Conservation (phyloP, 192 early-diverging fungal species). For the Gonapodya sp. region DNA sequence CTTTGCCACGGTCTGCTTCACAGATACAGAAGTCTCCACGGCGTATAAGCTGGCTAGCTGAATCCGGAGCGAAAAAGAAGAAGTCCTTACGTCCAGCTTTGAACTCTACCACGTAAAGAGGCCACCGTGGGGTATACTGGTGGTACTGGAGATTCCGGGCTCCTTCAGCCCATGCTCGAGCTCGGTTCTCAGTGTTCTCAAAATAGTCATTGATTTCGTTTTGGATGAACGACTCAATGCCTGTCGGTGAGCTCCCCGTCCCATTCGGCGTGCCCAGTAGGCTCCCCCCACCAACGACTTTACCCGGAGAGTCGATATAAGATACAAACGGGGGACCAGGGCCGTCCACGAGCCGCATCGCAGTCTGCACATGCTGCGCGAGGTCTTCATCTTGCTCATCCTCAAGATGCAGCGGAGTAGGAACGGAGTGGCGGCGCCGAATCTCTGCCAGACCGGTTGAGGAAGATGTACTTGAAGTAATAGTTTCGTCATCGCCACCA, state of each 20-base stretch:
- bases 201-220: slow-evolving; percentile 56
- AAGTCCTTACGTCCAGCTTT: slow-evolving; percentile 78
- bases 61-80: slow-evolving; percentile 57
- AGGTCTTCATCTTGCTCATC: not conserved
- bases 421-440: slow-evolving; percentile 5
- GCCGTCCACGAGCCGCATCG: not conserved
- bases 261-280: not conserved
- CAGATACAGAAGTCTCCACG: slow-evolving; percentile 73
- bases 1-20: slow-evolving; percentile 83
- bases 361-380: not conserved
- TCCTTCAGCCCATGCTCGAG: slow-evolving; percentile 44
- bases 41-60: slow-evolving; percentile 29
- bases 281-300: not conserved
- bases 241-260: not conserved
- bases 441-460: not conserved
- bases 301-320: not conserved
- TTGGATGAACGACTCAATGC: slow-evolving; percentile 20
- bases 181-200: slow-evolving; percentile 51
- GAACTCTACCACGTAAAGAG: slow-evolving; percentile 76
- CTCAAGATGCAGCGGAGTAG: not conserved
- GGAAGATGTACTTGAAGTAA: not conserved
- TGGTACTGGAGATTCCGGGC: slow-evolving; percentile 49
- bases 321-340: not conserved
- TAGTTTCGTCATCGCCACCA: slow-evolving; percentile 2
- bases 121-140: slow-evolving; percentile 32